Evolutionary conservation across 1,284 basidiomycete genomes (phyloP).

Genomic region (Veloporphyrellus conicus): DNA sequence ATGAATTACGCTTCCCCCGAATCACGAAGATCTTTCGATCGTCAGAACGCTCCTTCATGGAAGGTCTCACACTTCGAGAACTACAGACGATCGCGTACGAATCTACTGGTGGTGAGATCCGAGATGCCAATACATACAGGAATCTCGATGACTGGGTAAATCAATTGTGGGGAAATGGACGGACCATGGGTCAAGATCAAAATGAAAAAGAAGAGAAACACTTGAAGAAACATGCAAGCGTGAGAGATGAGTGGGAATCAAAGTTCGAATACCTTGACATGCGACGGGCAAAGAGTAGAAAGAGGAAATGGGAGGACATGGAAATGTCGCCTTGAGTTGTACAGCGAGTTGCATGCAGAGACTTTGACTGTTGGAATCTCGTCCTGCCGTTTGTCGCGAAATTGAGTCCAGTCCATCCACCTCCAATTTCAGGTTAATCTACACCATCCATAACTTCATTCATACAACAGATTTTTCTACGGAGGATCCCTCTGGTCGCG

Average conservation of each 20-base stretch:
- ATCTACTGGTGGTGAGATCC: conserved; percentile 47
- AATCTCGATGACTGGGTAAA: conserved; percentile 36
- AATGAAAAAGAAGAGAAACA: conserved; percentile 10
- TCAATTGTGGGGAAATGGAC: conserved; percentile 26
- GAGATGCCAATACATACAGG: conserved; percentile 30
- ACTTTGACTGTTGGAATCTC: neutral
- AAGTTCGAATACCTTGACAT: conserved; percentile 27
- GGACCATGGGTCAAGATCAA: conserved; percentile 6
- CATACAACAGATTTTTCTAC: neutral
- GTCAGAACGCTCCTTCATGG: conserved; percentile 59
- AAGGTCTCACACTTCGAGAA: conserved; percentile 46
- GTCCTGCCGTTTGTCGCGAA: neutral
- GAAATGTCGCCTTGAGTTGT: conserved; percentile 30
- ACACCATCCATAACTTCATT: neutral
- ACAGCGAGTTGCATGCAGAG: neutral
- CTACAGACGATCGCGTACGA: conserved; percentile 51
- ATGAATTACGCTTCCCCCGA: conserved; percentile 80
- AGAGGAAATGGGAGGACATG: conserved; percentile 18
- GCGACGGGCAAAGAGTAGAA: conserved; percentile 14
- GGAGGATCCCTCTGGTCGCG: neutral
- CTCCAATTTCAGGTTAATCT: neutral
- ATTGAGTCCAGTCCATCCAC: too few relatives aligned
- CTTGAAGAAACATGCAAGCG: conserved; percentile 17
- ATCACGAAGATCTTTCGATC: conserved; percentile 62
- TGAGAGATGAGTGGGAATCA: conserved; percentile 28